Evolutionary conservation across 139 green algal genomes (phyloP).

Genomic region (Chlorella sp.): DNA sequence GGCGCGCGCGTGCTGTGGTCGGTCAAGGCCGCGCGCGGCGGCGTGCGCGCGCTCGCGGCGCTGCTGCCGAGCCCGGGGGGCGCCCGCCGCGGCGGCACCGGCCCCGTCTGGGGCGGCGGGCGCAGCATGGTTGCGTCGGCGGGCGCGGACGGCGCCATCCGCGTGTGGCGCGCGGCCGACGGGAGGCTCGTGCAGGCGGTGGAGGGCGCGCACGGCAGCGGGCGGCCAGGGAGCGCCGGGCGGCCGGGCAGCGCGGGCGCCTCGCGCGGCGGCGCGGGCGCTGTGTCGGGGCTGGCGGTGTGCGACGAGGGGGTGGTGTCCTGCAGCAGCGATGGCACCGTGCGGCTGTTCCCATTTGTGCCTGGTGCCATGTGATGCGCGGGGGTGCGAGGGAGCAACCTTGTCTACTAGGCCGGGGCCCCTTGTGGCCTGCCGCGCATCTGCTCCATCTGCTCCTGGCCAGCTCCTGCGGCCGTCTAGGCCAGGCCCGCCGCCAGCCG

Average conservation of each 20-base stretch:
- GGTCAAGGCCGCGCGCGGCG: slow-evolving; percentile 5
- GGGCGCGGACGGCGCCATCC: slow-evolving; percentile 27
- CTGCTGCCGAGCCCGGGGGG: neutral
- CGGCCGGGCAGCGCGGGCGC: neutral
- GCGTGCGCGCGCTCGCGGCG: neutral
- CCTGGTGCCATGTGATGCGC: too few relatives aligned
- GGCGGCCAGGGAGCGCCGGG: slow-evolving; percentile 8
- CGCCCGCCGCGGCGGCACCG: neutral
- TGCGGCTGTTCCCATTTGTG: slow-evolving; percentile 54
- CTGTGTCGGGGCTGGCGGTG: slow-evolving; percentile 50
- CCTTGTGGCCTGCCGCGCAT: too few relatives aligned
- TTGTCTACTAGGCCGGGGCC: too few relatives aligned
- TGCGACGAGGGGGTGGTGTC: slow-evolving; percentile 60
- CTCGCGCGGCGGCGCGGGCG: slow-evolving; percentile 7
- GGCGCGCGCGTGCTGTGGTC: slow-evolving; percentile 16
- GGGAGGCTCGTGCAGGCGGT: slow-evolving; percentile 44
- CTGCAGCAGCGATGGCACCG: slow-evolving; percentile 57
- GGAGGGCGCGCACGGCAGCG: slow-evolving; percentile 37
- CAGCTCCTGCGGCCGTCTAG: too few relatives aligned
- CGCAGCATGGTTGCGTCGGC: slow-evolving; percentile 2
- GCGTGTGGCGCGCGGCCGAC: slow-evolving; percentile 27
- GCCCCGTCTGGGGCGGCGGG: neutral
- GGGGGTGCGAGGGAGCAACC: too few relatives aligned
- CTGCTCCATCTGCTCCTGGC: too few relatives aligned
- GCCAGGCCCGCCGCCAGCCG: too few relatives aligned